phyloP scores from a whole-genome alignment of 495 filamentous ascomycete species.

The Penicillium malachiteum region DNA sequence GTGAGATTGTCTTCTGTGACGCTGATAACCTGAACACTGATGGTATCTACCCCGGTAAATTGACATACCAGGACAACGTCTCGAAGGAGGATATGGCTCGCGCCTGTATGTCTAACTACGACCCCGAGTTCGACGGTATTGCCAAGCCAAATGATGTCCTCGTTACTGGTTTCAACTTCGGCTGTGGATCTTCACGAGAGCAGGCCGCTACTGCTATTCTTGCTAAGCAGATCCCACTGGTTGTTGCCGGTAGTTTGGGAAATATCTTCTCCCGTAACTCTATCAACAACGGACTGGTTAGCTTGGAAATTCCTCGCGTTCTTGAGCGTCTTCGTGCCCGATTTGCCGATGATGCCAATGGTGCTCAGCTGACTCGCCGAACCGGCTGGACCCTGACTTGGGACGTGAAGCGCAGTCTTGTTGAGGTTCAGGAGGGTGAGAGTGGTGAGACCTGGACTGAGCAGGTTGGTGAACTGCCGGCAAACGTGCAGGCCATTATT shows the following conservation, averaged over 20 bases:
- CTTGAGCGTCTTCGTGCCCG: slow-evolving; percentile 66
- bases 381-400: slow-evolving; percentile 89
- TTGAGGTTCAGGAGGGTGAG: slow-evolving; percentile 69
- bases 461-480: slow-evolving; percentile 80
- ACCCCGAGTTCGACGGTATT: slow-evolving; percentile 60
- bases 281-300: slow-evolving; percentile 91
- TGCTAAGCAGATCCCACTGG: slow-evolving; percentile 79
- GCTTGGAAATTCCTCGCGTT: slow-evolving; percentile 75
- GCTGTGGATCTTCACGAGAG: slow-evolving; percentile 77
- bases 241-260: slow-evolving; percentile 81
- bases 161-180: slow-evolving; percentile 88
- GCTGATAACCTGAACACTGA: slow-evolving; percentile 53
- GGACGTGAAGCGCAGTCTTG: slow-evolving; percentile 73
- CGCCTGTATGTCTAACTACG: slow-evolving; percentile 94
- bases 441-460: slow-evolving; percentile 66
- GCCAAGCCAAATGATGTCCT: slow-evolving; percentile 72
- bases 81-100: slow-evolving; percentile 74
- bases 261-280: slow-evolving; percentile 88
- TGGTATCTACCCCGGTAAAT: slow-evolving; percentile 86
- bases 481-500: slow-evolving; percentile 89
- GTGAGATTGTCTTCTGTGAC: slow-evolving; percentile 56
- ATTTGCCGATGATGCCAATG: slow-evolving; percentile 39
- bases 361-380: slow-evolving; percentile 54
- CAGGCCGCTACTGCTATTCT: slow-evolving; percentile 90
- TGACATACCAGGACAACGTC: slow-evolving; percentile 87